Percentiles rank a stretch among this genome's conserved stretches.
Evolutionary conservation across 2,329 filamentous ascomycete species (phyloP).

Genomic region (Colletotrichum spaethianum): DNA sequence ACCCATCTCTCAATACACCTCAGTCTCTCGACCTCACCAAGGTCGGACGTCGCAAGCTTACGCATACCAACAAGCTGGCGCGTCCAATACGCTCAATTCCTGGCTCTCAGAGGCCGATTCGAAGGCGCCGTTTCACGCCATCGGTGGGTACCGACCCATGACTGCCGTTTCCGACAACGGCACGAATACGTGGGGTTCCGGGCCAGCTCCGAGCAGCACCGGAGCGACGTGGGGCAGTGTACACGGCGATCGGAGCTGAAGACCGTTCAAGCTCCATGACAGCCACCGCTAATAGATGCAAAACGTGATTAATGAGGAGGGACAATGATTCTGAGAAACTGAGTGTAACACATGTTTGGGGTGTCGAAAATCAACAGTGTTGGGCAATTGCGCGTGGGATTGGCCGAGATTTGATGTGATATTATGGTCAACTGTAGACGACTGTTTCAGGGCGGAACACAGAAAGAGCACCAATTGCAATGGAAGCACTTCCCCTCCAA

Average conservation of each 20-base stretch:
- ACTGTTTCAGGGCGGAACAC: neutral
- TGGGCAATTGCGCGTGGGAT: no score
- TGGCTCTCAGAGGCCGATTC: slow-evolving; percentile 18
- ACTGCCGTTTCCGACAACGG: slow-evolving; percentile 3
- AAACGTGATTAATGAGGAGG: neutral
- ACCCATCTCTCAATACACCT: neutral
- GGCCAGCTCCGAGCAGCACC: slow-evolving; percentile 13
- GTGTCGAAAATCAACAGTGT: neutral
- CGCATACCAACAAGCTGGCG: slow-evolving; percentile 15
- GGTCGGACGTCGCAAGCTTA: neutral
- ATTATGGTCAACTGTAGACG: neutral
- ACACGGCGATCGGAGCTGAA: neutral
- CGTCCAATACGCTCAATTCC: slow-evolving; percentile 9
- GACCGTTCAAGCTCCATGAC: neutral
- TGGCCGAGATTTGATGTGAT: neutral
- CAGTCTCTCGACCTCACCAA: slow-evolving; percentile 11
- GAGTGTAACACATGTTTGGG: neutral
- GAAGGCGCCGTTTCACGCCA: slow-evolving; percentile 15
- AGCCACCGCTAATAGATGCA: neutral
- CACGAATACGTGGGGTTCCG: neutral
- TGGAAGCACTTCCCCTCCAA: neutral
- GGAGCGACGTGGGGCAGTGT: slow-evolving; percentile 31
- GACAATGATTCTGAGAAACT: no score
- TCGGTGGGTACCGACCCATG: slow-evolving; percentile 4
- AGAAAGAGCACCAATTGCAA: neutral